These are phyloP conservation scores for Hanseniaspora singularis DNA, from an alignment of 805 yeast species.

Conservation along the genomic window DNA sequence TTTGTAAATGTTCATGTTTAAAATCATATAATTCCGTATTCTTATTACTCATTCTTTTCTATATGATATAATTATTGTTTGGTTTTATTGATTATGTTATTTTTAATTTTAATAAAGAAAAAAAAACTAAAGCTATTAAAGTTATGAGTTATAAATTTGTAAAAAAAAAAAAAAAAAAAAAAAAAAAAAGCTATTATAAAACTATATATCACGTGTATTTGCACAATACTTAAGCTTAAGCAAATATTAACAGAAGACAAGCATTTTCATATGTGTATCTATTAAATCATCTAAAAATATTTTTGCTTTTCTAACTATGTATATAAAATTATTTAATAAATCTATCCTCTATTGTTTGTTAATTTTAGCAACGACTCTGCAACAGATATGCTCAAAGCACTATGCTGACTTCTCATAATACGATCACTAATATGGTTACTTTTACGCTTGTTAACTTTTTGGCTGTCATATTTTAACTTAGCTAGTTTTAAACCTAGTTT, in stretches of 20 bases:
- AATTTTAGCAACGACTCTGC: slow-evolving; percentile 27
- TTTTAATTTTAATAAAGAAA: no score
- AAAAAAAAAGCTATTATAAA: no score
- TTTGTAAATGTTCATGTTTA: slow-evolving; percentile 50
- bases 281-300: no score
- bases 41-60: not conserved
- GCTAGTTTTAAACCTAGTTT: not conserved
- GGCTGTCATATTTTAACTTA: not conserved
- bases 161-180: not conserved
- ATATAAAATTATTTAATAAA: no score
- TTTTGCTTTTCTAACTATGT: no score
- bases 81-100: not conserved
- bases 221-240: no score
- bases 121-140: no score
- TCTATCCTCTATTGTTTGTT: not conserved
- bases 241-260: no score
- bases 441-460: not conserved
- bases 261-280: no score
- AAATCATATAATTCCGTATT: slow-evolving; percentile 31
- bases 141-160: no score
- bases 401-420: slow-evolving; percentile 15
- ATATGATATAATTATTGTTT: not conserved
- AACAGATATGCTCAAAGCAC: slow-evolving; percentile 29
- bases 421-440: no score
- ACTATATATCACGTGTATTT: no score